Evolutionary conservation across 768 basidiomycete species (phyloP), one percentile per base, ranked within the genome.

Genomic region (Phallus indusiatus): DNA sequence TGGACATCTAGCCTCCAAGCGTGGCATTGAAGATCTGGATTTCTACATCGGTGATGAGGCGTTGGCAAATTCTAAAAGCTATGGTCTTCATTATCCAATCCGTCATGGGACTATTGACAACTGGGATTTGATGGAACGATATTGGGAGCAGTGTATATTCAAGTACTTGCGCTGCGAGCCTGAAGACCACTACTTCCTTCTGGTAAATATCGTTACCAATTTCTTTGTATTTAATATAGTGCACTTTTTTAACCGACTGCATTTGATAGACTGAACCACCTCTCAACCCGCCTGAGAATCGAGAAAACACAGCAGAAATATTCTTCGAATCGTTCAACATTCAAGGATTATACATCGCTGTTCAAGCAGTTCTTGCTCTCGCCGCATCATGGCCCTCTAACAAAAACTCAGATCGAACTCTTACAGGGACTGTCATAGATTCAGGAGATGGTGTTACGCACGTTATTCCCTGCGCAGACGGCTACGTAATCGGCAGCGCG

Each of bases 281-380:
- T 21, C 84, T 99, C 59, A 98, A 99, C 70, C 83, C 95, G 0
- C 96, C 96, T 1, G 96, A 99, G 76, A 99, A 98, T 76, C 81
- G 96, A 66, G 96, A 99, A 73, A 95, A 95, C 72, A 98, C 95
- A 0, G 96, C 96, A 18, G 95, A 98, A 70, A 98, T 98, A 75
- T 97, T 99, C 81, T 99, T 98, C 72, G 96, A 99, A 74, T 95
- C 93, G 0, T 99, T 99, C 84, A 98, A 98, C 74, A 94, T 97
- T 76, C 90, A 94, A 69, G 95, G 95, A 20, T 80, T 97, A 48
- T 98, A 98, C 73, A 98, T 99, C 66, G 96, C 94, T 54, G 96
- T 99, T 0, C 96, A 98, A 71, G 96, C 96, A 36, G 96, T 99
- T 5, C 85, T 99, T 10, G 96, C 96, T 0, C 88, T 99, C 62